These are phyloP conservation scores for Ascosphaera acerosa DNA, from an alignment of 2,329 filamentous ascomycete species.

Conservation along the genomic window DNA sequence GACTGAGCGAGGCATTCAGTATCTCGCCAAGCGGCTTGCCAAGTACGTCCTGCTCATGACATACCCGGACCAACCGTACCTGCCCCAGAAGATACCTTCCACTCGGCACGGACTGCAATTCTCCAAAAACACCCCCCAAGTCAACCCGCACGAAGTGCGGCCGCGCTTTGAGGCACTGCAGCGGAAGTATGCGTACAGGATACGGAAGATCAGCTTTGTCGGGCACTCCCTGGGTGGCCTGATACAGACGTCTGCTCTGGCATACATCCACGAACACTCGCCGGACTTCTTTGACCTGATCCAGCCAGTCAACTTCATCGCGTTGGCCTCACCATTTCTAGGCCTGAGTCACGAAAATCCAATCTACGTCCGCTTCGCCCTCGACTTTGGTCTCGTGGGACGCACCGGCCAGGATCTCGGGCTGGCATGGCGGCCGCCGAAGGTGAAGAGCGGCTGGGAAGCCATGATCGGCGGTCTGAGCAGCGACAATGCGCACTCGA, in stretches of 20 bases:
- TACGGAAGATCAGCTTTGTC: slow-evolving; percentile 87
- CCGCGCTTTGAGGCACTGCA: neutral
- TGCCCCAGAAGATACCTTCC: slow-evolving; percentile 36
- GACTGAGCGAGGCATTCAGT: slow-evolving; percentile 90
- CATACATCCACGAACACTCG: slow-evolving; percentile 90
- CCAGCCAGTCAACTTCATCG: slow-evolving; percentile 70
- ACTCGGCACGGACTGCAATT: neutral
- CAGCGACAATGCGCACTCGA: slow-evolving; percentile 29
- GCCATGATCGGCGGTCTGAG: slow-evolving; percentile 64
- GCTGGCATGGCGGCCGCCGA: slow-evolving; percentile 73
- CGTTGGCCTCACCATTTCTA: slow-evolving; percentile 64
- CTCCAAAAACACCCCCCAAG: neutral
- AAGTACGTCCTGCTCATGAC: slow-evolving; percentile 76
- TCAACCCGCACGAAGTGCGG: neutral
- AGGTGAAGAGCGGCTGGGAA: slow-evolving; percentile 68
- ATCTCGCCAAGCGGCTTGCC: slow-evolving; percentile 78
- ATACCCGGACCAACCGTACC: slow-evolving; percentile 76
- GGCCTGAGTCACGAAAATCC: slow-evolving; percentile 95
- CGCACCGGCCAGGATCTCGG: slow-evolving; percentile 87
- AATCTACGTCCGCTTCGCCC: slow-evolving; percentile 83
- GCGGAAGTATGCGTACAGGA: slow-evolving; percentile 38
- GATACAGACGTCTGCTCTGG: slow-evolving; percentile 80
- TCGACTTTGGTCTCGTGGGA: slow-evolving; percentile 92
- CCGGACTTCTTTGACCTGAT: slow-evolving; percentile 74
- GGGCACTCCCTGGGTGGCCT: slow-evolving; percentile 77